A percentile compares a stretch with the other conserved stretches of the same genome.
Evolutionary conservation across 257 asterid species (phyloP).

Genomic region (Nicotiana tabacum): DNA sequence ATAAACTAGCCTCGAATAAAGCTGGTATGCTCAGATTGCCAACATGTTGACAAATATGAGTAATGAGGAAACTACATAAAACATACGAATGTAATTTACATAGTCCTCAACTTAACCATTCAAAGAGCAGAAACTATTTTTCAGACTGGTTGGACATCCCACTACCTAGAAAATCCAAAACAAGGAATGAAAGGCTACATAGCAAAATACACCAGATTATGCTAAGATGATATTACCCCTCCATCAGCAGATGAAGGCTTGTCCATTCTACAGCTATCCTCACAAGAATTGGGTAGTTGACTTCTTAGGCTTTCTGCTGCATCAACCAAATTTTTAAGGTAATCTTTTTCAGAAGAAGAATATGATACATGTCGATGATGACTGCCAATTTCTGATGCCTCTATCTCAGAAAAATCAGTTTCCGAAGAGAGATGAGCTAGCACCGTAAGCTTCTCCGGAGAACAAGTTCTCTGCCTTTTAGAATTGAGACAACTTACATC

Average conservation of each 20-base stretch:
- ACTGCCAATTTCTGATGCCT: conserved; percentile 6
- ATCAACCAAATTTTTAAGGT: conserved; percentile 10
- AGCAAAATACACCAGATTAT: not conserved
- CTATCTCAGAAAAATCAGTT: conserved; percentile 10
- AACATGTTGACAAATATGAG: not conserved
- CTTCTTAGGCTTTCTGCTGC: conserved; percentile 9
- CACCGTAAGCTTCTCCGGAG: not conserved
- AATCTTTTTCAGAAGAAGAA: conserved; percentile 10
- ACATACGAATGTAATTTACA: not conserved
- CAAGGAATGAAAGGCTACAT: not conserved
- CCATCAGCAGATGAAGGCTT: conserved; percentile 12
- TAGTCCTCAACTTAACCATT: not conserved
- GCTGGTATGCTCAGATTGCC: not conserved
- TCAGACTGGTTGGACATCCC: not conserved
- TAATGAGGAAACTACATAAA: not conserved
- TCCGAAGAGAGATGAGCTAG: conserved; percentile 3
- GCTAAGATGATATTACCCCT: conserved; percentile 13
- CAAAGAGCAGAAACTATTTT: not conserved
- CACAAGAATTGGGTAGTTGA: not conserved
- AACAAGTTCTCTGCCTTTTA: not conserved
- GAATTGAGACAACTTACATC: not conserved
- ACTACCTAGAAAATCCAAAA: not conserved
- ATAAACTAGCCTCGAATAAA: not conserved
- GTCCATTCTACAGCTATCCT: conserved; percentile 11
- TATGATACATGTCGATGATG: conserved; percentile 8